phyloP scores from a whole-genome alignment of 2,329 filamentous ascomycete genomes.

The Colletotrichum endophyticum region DNA sequence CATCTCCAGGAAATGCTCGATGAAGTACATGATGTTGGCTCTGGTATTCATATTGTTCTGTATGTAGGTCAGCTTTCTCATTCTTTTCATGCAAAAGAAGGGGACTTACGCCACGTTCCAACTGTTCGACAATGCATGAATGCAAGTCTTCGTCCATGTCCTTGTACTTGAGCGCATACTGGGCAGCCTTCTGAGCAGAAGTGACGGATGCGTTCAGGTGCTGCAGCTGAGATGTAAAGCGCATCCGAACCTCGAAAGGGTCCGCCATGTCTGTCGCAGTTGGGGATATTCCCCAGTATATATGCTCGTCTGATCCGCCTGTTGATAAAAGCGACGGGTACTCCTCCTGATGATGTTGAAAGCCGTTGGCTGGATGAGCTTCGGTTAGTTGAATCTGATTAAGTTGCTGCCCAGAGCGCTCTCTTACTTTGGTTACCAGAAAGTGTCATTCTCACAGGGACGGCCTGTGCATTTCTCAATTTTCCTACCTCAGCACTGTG shows the following conservation, averaged over 20 bases:
- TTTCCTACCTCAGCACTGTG: background rate
- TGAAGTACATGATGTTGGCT: slow-evolving; percentile 99
- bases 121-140: slow-evolving; percentile 94
- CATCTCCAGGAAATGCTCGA: slow-evolving; percentile 92
- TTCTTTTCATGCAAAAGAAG: background rate
- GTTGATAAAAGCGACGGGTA: background rate
- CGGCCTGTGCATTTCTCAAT: background rate
- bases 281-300: background rate
- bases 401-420: background rate
- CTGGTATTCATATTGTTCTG: slow-evolving; percentile 95
- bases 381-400: background rate
- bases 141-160: slow-evolving; percentile 98
- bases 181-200: slow-evolving; percentile 88
- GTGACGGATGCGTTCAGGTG: slow-evolving; percentile 90
- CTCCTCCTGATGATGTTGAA: background rate
- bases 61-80: slow-evolving; percentile 4
- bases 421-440: background rate
- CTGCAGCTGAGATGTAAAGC: slow-evolving; percentile 89
- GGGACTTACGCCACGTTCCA: slow-evolving; percentile 75
- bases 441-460: slow-evolving; percentile 3
- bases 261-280: slow-evolving; percentile 60
- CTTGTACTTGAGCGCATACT: slow-evolving; percentile 91
- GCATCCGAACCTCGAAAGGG: slow-evolving; percentile 97
- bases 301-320: background rate
- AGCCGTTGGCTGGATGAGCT: background rate